Conservation (phyloP, 148 eudicot species). For the Camellia sinensis region DNA sequence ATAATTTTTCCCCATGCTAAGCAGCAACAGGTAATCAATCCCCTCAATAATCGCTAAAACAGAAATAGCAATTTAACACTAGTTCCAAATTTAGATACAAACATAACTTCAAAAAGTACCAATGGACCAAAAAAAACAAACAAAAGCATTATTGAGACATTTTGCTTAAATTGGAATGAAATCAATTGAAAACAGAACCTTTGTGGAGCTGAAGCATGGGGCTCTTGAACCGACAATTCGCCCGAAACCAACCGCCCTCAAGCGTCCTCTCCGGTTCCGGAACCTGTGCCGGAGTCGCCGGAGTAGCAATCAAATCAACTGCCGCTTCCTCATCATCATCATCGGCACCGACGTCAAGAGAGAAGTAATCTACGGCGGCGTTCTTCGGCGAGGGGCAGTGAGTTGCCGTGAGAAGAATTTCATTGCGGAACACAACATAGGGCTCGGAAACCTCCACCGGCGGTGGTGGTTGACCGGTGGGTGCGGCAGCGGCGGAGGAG, state of each 20-base stretch:
- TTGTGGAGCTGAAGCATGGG: conserved; percentile 96
- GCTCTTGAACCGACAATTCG: conserved; percentile 67
- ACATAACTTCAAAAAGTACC: background rate
- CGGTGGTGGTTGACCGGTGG: conserved; percentile 5
- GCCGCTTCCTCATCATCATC: conserved; percentile 12
- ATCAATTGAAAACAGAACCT: conserved; percentile 38
- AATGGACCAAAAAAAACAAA: background rate
- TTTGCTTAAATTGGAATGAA: background rate
- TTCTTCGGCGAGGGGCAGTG: conserved; percentile 27
- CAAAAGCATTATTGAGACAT: background rate
- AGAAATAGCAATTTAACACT: background rate
- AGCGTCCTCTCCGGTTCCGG: conserved; percentile 41
- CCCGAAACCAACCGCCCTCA: conserved; percentile 85
- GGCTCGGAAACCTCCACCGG: conserved; percentile 40
- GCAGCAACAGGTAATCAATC: background rate
- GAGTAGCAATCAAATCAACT: conserved; percentile 8
- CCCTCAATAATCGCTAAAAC: background rate
- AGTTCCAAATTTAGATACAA: no score
- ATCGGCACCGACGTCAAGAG: conserved; percentile 48
- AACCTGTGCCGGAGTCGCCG: conserved; percentile 20
- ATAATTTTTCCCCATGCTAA: background rate
- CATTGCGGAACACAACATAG: conserved; percentile 61
- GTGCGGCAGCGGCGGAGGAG: conserved; percentile 13
- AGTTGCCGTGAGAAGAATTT: conserved; percentile 38
- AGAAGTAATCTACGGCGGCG: conserved; percentile 58